Base-by-base conservation (phyloP, 73 alveolate species). In the Tetrahymena elliotti region DNA sequence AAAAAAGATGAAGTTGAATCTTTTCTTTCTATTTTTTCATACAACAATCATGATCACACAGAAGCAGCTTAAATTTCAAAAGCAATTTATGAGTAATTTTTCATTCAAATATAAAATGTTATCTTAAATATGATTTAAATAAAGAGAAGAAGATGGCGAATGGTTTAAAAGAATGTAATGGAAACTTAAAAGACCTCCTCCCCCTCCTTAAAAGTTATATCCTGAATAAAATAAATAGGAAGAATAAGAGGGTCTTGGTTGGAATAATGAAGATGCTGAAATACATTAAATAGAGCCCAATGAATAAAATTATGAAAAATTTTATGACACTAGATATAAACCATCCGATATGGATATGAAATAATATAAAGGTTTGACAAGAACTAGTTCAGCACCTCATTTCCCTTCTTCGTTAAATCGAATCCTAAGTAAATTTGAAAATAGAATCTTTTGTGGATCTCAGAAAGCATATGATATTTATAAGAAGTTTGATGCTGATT, bases 61-160 rank as follows among this genome's bases (percentile, higher is more conserved):
- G 34, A 68, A 68, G 88, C 88, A n/a, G 88, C 38, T 10, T 18
- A 68, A 24, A 24, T 68, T 0, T 68, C 88, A 4, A 24, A 31
- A 6, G 88, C 88, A 68, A 68, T 68, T 68, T 68, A 68, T 68
- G 88, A 68, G 88, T 68, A 68, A 18, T 68, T 68, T 3, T 1
- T 53, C 20, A 13, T 68, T 31, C n/a, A 68, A 18, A 22, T 68
- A 27, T 6, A 3, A 18, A 24, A 7, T 68, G 10, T 6, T 18
- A 3, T 27, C 16, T 0, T 68, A 24, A 68, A 7, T 7, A 27
- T 53, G 13, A 68, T 18, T 68, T 7, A 94, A 39, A 31, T 40
- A 94, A 36, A 94, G 93, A 47, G 96, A 94, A 84, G 96, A 92
- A n/a, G 96, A 94, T 88, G 95, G 93, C 33, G 95, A 84, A 18